These are phyloP conservation scores for Ophiostoma ulmi DNA, from an alignment of 2,329 filamentous ascomycete genomes.

Conservation along the genomic window DNA sequence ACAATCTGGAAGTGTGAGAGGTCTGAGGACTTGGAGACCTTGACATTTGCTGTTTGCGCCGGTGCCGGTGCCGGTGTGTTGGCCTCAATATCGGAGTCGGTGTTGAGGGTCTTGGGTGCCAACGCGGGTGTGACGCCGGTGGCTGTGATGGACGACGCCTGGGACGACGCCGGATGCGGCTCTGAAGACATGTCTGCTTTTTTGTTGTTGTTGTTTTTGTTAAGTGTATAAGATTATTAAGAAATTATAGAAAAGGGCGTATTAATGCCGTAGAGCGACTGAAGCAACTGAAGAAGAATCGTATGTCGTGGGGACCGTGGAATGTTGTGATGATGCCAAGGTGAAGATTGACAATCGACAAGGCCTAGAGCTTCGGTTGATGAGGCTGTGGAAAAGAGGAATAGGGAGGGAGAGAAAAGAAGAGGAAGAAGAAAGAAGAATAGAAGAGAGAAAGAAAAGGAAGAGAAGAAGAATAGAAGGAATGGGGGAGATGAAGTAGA, in stretches of 20 bases:
- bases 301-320: conserved; percentile 4
- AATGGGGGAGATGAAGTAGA: neutral
- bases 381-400: conserved; percentile 10
- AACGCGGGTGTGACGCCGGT: neutral
- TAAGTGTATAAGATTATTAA: neutral
- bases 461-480: conserved; percentile 4
- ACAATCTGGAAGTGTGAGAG: conserved; percentile 50
- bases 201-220: neutral
- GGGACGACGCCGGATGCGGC: neutral
- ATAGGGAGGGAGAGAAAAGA: neutral
- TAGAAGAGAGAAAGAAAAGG: neutral
- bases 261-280: neutral
- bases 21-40: neutral
- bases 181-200: neutral
- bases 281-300: neutral
- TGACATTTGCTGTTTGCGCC: conserved; percentile 19
- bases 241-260: neutral
- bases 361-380: neutral
- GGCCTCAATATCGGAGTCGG: conserved; percentile 20
- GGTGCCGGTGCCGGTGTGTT: neutral
- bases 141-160: conserved; percentile 18
- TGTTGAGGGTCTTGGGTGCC: neutral
- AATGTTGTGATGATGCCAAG: neutral
- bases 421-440: neutral
- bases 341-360: neutral